Percentiles rank a stretch among this genome's conserved stretches.
Evolutionary conservation across 495 filamentous ascomycete species (phyloP).

Genomic region (Aspergillus bertholletiae): DNA sequence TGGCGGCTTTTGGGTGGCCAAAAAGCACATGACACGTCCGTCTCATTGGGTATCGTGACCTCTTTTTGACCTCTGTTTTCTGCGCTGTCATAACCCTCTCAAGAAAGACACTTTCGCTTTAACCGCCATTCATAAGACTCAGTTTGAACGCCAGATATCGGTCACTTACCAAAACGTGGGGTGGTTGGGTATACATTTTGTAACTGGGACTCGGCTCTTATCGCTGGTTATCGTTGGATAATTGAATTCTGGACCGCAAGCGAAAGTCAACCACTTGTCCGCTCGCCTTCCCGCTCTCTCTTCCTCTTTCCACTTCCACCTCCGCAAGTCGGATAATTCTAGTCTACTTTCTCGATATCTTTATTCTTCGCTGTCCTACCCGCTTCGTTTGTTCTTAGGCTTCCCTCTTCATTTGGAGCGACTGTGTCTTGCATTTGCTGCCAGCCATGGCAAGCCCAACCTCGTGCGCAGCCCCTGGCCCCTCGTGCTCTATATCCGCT

Average conservation of each 20-base stretch:
- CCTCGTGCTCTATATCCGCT: slow-evolving; percentile 22
- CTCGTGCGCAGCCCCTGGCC: slow-evolving; percentile 39
- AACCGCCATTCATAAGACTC: too few relatives aligned
- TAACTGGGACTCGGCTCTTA: not conserved
- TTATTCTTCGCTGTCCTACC: slow-evolving; percentile 5
- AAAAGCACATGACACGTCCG: slow-evolving; percentile 15
- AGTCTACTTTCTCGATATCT: not conserved
- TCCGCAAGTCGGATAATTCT: not conserved
- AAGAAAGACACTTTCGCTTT: too few relatives aligned
- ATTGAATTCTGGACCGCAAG: slow-evolving; percentile 2
- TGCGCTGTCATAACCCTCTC: too few relatives aligned
- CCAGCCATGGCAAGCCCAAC: slow-evolving; percentile 48
- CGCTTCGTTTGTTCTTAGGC: slow-evolving; percentile 7
- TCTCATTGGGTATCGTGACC: not conserved
- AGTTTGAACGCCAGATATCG: too few relatives aligned
- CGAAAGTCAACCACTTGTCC: slow-evolving; percentile 12
- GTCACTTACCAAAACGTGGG: not conserved
- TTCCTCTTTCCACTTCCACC: slow-evolving; percentile 11
- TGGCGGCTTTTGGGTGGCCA: slow-evolving; percentile 12
- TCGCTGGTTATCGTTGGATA: not conserved
- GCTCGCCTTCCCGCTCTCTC: slow-evolving; percentile 11
- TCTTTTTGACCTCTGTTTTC: not conserved
- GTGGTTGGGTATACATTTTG: not conserved
- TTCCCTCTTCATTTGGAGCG: slow-evolving; percentile 15
- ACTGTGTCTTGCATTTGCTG: slow-evolving; percentile 19